phyloP scores from a whole-genome alignment of 768 basidiomycete species.

The Suillus alpinus region DNA sequence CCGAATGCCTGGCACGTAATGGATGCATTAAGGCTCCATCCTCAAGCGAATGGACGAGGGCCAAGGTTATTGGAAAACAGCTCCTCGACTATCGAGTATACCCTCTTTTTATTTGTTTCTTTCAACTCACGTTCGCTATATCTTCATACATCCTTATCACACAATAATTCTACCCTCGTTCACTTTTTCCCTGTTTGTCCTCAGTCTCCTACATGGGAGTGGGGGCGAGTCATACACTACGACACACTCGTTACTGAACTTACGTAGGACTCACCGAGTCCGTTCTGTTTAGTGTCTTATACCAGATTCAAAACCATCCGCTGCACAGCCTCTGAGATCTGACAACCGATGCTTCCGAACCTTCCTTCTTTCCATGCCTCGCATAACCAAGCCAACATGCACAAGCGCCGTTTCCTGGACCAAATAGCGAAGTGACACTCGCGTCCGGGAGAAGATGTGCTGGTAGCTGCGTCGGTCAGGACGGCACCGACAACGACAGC shows the following conservation, averaged over 20 bases:
- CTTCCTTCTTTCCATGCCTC: neutral
- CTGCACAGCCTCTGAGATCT: neutral
- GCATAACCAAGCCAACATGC: no score
- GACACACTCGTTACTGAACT: neutral
- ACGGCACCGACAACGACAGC: no score
- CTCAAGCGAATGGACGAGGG: neutral
- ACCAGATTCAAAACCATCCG: neutral
- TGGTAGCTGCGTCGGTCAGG: no score
- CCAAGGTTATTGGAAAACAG: neutral
- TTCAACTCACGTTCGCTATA: neutral
- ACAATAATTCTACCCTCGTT: neutral
- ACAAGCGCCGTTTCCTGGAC: no score
- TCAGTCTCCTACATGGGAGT: neutral
- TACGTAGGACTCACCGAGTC: neutral
- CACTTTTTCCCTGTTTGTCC: neutral
- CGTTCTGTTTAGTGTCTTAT: neutral
- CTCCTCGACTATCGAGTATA: neutral
- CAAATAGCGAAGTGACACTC: no score
- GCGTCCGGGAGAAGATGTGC: no score
- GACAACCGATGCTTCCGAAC: neutral
- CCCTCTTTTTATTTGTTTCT: neutral
- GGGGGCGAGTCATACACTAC: no score
- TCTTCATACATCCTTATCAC: neutral
- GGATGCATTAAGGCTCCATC: neutral
- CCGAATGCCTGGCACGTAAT: neutral